Percentiles rank a stretch among this genome's conserved stretches.
Evolutionary conservation across 176 grass and related monocot species (phyloP).

Genomic region (Metroxylon sagu): DNA sequence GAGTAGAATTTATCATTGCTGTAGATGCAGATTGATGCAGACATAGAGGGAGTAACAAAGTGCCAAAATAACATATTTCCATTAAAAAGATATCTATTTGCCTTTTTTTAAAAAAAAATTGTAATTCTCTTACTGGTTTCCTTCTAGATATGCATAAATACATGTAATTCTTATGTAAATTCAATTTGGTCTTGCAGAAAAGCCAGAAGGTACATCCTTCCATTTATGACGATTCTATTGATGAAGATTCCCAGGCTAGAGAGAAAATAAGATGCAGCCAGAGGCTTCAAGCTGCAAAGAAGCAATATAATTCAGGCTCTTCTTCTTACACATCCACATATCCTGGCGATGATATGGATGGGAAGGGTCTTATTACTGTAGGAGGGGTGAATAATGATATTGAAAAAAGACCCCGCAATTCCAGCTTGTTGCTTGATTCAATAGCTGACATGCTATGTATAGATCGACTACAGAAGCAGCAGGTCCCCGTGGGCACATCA

Average conservation of each 20-base stretch:
- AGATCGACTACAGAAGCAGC: slow-evolving; percentile 16
- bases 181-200: slow-evolving; percentile 9
- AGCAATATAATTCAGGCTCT: slow-evolving; percentile 2
- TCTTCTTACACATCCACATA: neutral
- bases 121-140: too few relatives aligned
- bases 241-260: neutral
- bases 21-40: too few relatives aligned
- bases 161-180: neutral
- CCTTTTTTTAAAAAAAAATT: too few relatives aligned
- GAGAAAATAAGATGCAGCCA: slow-evolving; percentile 15
- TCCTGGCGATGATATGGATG: neutral
- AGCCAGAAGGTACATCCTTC: slow-evolving; percentile 30
- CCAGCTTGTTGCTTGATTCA: slow-evolving; percentile 2
- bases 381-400: slow-evolving; percentile 1
- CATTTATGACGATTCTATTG: slow-evolving; percentile 14
- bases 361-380: neutral
- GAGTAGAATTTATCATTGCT: too few relatives aligned
- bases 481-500: slow-evolving; percentile 21
- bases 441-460: slow-evolving; percentile 30
- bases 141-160: too few relatives aligned
- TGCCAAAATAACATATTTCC: too few relatives aligned
- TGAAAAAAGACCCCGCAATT: slow-evolving; percentile 8
- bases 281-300: slow-evolving; percentile 7
- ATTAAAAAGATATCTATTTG: too few relatives aligned
- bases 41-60: too few relatives aligned